Evolutionary conservation across 345 rosid species (phyloP), one percentile per base, ranked within the genome.

Genomic region (Capsella bursapastoris): DNA sequence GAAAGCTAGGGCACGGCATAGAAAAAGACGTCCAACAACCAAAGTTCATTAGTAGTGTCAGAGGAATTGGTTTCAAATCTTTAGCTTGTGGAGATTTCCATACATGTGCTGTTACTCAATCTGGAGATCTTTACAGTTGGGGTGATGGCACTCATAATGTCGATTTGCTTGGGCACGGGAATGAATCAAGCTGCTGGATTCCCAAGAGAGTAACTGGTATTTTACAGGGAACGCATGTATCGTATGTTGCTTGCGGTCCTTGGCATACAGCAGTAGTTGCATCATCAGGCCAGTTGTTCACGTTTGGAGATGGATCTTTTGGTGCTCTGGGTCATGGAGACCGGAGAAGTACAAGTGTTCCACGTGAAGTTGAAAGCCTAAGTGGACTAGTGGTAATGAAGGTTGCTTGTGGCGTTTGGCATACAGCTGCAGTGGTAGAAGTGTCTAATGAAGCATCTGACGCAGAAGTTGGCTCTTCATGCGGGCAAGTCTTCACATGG

Each of bases 371-470:
- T 60, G 92, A 88, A 75, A 75, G 86, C 38, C 69, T 93, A 78
- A 79, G 49, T 74, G 94, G 90, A 67, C 49, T 84, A 57, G 78
- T 76, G 49, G 81, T 89, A 16, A 81, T 73, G 66, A 86, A 71
- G 71, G 92, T 86, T 77, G 83, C 98, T 68, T 93, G 98, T 87
- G 97, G 97, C 63, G 82, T 85, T 79, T 91, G 97, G 98, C 98
- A 93, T 82, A 93, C 96, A 61, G 94, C 88, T 48, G 98, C 96
- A 57, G 86, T 86, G 18, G 88, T 89, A 74, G 95, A 87, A 80
- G 73, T 78, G 61, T 65, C 59, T 28, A 74, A 55, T 50, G 88
- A 84, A 63, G 73, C 82, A 66, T 73, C 84, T 77, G 79, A 74
- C 72, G 75, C 82, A 38, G 89, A 68, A 71, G 56, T 66, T 70